Base-by-base conservation (phyloP, 139 green algal species). In the Picochlorum sp. region DNA sequence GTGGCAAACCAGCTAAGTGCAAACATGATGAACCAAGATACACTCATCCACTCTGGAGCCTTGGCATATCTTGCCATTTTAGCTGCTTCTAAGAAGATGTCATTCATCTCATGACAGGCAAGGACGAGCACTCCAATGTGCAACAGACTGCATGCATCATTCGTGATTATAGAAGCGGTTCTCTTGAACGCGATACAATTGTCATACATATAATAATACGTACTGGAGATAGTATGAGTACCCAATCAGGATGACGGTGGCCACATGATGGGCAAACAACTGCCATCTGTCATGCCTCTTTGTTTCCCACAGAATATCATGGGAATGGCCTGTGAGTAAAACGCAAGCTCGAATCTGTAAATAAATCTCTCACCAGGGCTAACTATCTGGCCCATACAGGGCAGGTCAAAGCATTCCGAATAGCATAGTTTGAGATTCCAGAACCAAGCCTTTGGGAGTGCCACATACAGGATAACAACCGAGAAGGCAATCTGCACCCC, bases 81-180 rank as follows among this genome's bases (percentile, higher is more conserved):
- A n/a, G 86, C 86, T 3, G 64, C 45, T 66, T 96, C 88, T 60
- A 96, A 65, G 65, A 91, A 92, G 26, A 95, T 87, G 75, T 96
- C 89, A 16, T 83, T 92, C 24, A 86, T 66, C 67, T 96, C 88
- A 57, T 96, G 88, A 16, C 88, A 66, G 49, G 94, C 65, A 66
- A 95, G 86, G 30, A 94, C 74, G 61, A 92, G 83, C 0, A 85
- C 69, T n/a, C 88, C 88, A 16, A 89, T 72, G 24, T 82, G 81
- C 3, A 79, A 88, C 54, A 92, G 82, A 76, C 71, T 84, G 74
- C 47, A 41, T 58, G 50, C 50, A 58, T 41, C 34, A 41, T 41
- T 54, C 15, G 47, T 7, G 47, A 13, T 9, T 54, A 13, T 54
- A 9, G 47, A 2, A 9, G 13, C 47, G 28, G 28, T 30, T 30